Percentiles rank a stretch among this genome's conserved stretches.
Conservation (phyloP, 148 eudicot species). For the Vaccinium myrtillus region DNA sequence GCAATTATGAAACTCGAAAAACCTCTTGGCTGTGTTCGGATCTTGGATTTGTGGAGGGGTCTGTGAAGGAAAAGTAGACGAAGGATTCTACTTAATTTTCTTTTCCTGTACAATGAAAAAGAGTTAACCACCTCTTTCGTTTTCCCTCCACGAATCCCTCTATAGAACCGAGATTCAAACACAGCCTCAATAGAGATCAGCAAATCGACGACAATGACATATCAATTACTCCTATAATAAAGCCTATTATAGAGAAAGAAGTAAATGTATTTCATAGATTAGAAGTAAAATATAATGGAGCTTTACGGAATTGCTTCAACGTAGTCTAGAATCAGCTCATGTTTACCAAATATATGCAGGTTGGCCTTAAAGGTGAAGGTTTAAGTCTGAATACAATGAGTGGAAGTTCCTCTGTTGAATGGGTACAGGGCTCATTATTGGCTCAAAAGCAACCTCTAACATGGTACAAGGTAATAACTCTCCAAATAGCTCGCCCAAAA, state of each 20-base stretch:
- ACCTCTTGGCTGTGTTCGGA: neutral
- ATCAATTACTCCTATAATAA: neutral
- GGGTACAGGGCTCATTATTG: constrained; percentile 48
- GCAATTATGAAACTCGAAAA: neutral
- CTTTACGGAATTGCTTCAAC: neutral
- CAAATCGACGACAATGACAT: neutral
- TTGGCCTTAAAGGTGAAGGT: constrained; percentile 77
- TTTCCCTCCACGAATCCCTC: neutral
- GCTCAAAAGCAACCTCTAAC: constrained; percentile 53
- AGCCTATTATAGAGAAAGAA: neutral
- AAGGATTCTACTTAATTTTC: neutral
- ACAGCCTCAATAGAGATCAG: neutral
- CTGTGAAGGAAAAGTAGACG: neutral
- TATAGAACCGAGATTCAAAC: neutral
- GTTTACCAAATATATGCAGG: constrained; percentile 29
- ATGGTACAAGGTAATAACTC: constrained; percentile 71
- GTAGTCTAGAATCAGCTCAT: neutral
- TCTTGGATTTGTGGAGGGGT: neutral
- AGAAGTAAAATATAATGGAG: neutral
- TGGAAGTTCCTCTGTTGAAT: constrained; percentile 74
- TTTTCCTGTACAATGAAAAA: neutral
- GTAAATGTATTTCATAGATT: neutral
- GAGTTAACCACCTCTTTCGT: neutral
- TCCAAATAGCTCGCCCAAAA: neutral
- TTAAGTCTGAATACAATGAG: constrained; percentile 43